A percentile compares a stretch with the other conserved stretches of the same genome.
Conservation (phyloP, 1,284 basidiomycete genomes). For the Hemileia vastatrix region DNA sequence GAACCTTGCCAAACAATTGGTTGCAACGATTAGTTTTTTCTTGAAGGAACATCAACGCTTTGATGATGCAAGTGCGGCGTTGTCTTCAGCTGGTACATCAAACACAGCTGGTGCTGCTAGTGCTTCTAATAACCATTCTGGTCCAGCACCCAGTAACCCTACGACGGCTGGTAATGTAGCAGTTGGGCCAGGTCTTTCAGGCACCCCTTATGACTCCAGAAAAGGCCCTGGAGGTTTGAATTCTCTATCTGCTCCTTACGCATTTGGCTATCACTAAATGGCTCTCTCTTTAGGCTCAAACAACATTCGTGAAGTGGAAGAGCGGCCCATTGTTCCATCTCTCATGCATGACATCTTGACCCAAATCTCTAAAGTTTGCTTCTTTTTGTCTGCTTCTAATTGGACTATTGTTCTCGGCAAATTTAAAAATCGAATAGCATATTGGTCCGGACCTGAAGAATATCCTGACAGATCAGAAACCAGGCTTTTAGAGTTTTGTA, state of each 20-base stretch:
- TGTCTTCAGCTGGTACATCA: constrained; percentile 12
- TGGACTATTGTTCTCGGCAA: constrained; percentile 70
- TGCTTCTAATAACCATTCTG: constrained; percentile 50
- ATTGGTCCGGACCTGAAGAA: constrained; percentile 51
- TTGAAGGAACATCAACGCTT: constrained; percentile 53
- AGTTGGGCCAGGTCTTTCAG: no score
- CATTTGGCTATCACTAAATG: no score
- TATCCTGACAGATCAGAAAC: constrained; percentile 60
- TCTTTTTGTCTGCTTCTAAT: constrained; percentile 79
- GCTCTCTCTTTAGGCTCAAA: no score
- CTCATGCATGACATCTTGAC: constrained; percentile 42
- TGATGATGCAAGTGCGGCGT: constrained; percentile 31
- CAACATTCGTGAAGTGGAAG: constrained; percentile 3
- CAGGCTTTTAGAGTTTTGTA: constrained; percentile 61
- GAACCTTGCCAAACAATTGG: constrained; percentile 69
- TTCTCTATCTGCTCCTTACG: no score
- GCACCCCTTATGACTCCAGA: no score
- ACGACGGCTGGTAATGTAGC: no score
- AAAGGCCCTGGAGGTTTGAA: no score
- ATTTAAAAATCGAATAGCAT: constrained; percentile 62
- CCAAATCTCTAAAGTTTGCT: constrained; percentile 62
- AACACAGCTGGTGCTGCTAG: constrained; percentile 58
- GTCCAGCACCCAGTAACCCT: constrained; percentile 19
- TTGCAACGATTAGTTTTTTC: constrained; percentile 71
- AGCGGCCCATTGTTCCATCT: constrained; percentile 20